Evolutionary conservation across 1,139 yeast species (phyloP).

Genomic region (Martiniozyma asiatica): DNA sequence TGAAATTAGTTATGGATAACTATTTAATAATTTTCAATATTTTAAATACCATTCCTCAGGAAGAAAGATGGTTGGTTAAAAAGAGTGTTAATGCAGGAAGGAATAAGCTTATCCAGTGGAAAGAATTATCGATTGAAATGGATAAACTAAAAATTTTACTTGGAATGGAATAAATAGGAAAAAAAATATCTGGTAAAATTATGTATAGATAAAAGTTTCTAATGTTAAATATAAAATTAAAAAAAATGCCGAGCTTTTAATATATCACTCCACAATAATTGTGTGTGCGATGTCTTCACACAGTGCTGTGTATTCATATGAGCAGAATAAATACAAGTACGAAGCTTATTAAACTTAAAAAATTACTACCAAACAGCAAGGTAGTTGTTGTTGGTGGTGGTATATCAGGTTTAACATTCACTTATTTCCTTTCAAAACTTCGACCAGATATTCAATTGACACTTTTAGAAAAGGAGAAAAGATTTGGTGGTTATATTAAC

Average conservation of each 20-base stretch:
- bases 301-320: no score
- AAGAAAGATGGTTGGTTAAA: constrained; percentile 24
- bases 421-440: constrained; percentile 56
- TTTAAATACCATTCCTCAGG: constrained; percentile 31
- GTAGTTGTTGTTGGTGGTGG: constrained; percentile 66
- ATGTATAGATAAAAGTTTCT: no score
- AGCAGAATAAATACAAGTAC: no score
- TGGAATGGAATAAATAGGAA: no score
- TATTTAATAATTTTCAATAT: constrained; percentile 38
- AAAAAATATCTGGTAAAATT: no score
- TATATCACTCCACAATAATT: no score
- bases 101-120: constrained; percentile 10
- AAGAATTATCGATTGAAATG: constrained; percentile 15
- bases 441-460: constrained; percentile 63
- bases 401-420: constrained; percentile 69
- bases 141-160: constrained; percentile 4
- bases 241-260: no score
- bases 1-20: constrained; percentile 20
- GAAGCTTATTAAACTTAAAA: no score
- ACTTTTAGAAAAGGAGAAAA: constrained; percentile 41
- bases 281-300: no score
- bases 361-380: no score
- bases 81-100: constrained; percentile 6
- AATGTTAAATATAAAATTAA: no score
- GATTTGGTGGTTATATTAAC: constrained; percentile 75